Evolutionary conservation across 164 flowering plant genomes (phyloP), one percentile per base, ranked within the genome.

Genomic region (Nymphaea thermarum): DNA sequence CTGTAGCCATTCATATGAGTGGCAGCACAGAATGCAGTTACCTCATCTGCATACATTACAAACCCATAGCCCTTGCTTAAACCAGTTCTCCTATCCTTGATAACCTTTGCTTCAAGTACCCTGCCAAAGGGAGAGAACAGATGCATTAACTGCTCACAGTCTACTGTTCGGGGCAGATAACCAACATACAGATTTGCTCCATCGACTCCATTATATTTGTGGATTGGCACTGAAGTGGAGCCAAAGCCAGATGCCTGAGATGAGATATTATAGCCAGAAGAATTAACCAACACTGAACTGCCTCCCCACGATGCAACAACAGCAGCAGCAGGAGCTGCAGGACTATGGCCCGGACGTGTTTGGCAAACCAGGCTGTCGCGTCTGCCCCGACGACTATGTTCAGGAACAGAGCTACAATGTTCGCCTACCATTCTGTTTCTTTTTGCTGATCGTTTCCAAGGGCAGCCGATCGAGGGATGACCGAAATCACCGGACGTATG

Each of bases 61-160:
- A 84, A 80, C 17, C 84, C 87, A 71, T 79, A 80, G 42, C 81
- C 82, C 72, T 77, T 82, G 68, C 79, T 73, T 44, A 66, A 43
- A 45, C 87, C 84, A 12, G 78, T 76, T 15, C 10, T 60, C 12
- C 67, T 63, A 62, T 82, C 82, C 71, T 65, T 84, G 14, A 82
- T 71, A 36, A 84, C 79, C 60, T 71, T 79, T 8, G 74, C 77
- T 43, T 64, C 69, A 14, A 41, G 14, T 3, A 82, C 59, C 68
- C 51, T 67, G 18, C 87, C 87, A 69, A 75, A 84, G 36, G 82
- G 80, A 74, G 73, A 74, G 65, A 84, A 84, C 60, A 82, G 66
- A 60, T 68, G 71, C 12, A 36, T 70, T 65, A 84, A 70, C 42
- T 66, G 41, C 6, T 69, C 44, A 3, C 76, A 80, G 62, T 80